Percentiles rank a stretch among this genome's conserved stretches.
Conservation (phyloP, 768 basidiomycete species). For the Epithele typhae region DNA sequence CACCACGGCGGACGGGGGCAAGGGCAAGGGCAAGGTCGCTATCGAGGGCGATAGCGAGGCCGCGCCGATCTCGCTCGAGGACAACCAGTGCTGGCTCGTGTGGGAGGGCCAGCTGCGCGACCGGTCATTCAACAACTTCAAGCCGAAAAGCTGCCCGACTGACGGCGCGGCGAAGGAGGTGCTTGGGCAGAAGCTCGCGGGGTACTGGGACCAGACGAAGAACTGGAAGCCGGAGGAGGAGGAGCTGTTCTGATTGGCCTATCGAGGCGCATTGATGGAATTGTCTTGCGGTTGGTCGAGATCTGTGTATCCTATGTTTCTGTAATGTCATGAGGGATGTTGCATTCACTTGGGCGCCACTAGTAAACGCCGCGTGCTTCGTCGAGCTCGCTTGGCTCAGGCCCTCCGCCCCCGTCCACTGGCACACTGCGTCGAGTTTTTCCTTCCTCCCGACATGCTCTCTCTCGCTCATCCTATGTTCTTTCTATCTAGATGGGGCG, state of each 20-base stretch:
- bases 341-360: no score
- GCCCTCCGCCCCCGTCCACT: no score
- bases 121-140: slow-evolving; percentile 74
- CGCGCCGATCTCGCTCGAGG: slow-evolving; percentile 56
- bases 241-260: slow-evolving; percentile 48
- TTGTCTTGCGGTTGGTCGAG: no score
- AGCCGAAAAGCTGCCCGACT: slow-evolving; percentile 75
- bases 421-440: no score
- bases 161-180: slow-evolving; percentile 84
- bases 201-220: slow-evolving; percentile 95
- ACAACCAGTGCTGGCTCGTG: slow-evolving; percentile 85
- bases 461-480: no score
- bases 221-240: slow-evolving; percentile 84
- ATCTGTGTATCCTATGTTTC: no score
- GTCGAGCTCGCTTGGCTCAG: no score
- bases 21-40: slow-evolving; percentile 33
- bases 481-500: no score
- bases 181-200: slow-evolving; percentile 78
- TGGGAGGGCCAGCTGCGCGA: slow-evolving; percentile 93
- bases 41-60: slow-evolving; percentile 26
- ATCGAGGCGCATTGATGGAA: no score
- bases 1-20: slow-evolving; percentile 26
- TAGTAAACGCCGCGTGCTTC: no score
- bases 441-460: no score
- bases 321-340: no score